Conservation (phyloP, 2,329 filamentous ascomycete genomes). For the Penicillium sp. region DNA sequence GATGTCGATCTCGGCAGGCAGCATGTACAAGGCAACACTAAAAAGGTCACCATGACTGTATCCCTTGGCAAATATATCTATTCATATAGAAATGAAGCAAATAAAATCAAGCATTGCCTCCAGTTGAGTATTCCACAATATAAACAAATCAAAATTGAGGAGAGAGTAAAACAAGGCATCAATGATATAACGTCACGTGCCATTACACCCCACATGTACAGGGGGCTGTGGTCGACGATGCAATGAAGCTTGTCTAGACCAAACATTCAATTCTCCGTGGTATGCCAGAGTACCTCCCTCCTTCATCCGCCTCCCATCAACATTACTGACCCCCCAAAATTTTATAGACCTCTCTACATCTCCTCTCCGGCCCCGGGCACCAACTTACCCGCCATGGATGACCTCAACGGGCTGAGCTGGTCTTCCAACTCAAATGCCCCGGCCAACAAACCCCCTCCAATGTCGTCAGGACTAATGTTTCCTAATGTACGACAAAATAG, state of each 20-base stretch:
- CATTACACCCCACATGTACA: slow-evolving; percentile 14
- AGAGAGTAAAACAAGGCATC: neutral
- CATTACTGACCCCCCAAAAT: neutral
- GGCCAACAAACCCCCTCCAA: slow-evolving; percentile 37
- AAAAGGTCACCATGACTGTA: neutral
- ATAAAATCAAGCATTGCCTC: neutral
- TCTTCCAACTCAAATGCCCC: slow-evolving; percentile 37
- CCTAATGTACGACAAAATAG: slow-evolving; percentile 35
- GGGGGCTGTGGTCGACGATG: slow-evolving; percentile 8
- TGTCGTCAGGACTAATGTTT: slow-evolving; percentile 37
- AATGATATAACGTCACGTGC: slow-evolving; percentile 19
- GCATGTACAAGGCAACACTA: neutral
- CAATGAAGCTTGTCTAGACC: slow-evolving; percentile 2
- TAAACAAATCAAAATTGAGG: neutral
- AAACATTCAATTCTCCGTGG: slow-evolving; percentile 2
- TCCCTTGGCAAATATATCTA: neutral
- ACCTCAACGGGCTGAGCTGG: slow-evolving; percentile 49
- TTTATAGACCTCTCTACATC: neutral
- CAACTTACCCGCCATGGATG: slow-evolving; percentile 42
- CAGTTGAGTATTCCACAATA: neutral
- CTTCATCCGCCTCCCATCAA: neutral
- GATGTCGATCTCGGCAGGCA: neutral
- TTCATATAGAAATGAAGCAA: neutral
- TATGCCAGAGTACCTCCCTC: neutral
- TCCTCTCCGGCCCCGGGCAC: neutral